Evolutionary conservation across 148 eudicot species (phyloP).

Genomic region (Limonium bicolor): DNA sequence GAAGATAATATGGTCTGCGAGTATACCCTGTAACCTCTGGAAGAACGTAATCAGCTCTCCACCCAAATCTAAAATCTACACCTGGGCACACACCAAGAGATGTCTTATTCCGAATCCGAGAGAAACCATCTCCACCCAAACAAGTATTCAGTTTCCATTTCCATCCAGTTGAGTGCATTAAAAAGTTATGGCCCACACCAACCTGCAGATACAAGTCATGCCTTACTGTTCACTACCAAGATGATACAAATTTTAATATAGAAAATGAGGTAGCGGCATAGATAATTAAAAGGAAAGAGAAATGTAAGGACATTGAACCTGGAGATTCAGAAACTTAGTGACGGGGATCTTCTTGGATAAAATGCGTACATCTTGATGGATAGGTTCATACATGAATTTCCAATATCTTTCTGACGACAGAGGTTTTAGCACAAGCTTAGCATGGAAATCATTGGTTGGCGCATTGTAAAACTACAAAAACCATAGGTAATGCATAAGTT

Average conservation of each 20-base stretch:
- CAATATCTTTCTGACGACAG: constrained; percentile 51
- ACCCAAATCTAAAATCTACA: constrained; percentile 84
- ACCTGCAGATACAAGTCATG: constrained; percentile 57
- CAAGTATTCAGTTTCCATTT: constrained; percentile 86
- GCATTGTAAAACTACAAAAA: constrained; percentile 62
- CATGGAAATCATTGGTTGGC: constrained; percentile 62
- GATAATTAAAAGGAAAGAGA: no score
- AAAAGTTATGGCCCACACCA: constrained; percentile 75
- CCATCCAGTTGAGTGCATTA: constrained; percentile 63
- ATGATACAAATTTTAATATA: no score
- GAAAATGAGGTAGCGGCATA: no score
- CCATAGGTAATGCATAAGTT: neutral
- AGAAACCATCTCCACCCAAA: constrained; percentile 72
- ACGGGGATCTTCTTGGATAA: constrained; percentile 85
- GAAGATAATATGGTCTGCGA: neutral
- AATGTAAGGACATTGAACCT: constrained; percentile 23
- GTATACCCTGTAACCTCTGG: constrained; percentile 76
- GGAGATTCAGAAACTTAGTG: constrained; percentile 71
- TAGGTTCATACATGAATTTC: constrained; percentile 72
- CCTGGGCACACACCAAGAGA: constrained; percentile 70
- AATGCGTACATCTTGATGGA: constrained; percentile 58
- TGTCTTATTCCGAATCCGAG: constrained; percentile 79
- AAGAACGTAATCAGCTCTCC: constrained; percentile 92
- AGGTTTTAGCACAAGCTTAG: constrained; percentile 79
- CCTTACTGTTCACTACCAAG: no score